These are phyloP conservation scores for Dothiorella sarmentorum DNA, from an alignment of 2,329 filamentous ascomycete genomes.

Conservation along the genomic window DNA sequence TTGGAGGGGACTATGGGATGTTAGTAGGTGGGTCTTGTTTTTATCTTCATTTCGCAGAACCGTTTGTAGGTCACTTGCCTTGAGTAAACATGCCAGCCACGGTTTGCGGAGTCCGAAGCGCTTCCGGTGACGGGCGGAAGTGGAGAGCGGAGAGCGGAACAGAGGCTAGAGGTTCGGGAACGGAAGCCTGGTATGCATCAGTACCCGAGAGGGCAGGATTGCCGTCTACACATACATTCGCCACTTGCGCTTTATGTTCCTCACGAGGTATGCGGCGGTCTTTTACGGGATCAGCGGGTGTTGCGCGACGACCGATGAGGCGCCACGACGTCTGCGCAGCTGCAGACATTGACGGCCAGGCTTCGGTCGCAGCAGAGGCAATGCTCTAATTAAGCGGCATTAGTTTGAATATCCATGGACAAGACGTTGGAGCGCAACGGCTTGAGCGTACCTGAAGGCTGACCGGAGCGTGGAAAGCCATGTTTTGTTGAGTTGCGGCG, in stretches of 20 bases:
- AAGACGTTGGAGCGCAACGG: conserved; percentile 24
- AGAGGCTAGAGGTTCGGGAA: conserved; percentile 2
- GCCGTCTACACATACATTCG: neutral
- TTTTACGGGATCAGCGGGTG: conserved; percentile 24
- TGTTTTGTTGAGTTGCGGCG: conserved; percentile 28
- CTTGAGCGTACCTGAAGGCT: conserved; percentile 45
- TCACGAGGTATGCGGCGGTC: neutral
- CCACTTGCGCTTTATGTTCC: neutral
- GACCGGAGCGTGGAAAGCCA: conserved; percentile 52
- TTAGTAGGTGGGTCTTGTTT: neutral
- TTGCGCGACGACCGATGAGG: conserved; percentile 25
- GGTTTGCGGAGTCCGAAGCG: neutral
- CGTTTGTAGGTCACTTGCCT: neutral
- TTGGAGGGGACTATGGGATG: neutral
- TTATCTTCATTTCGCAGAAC: neutral
- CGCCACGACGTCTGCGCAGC: conserved; percentile 36
- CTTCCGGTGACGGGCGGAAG: conserved; percentile 19
- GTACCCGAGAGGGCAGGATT: neutral
- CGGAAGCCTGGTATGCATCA: neutral
- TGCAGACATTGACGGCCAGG: conserved; percentile 41
- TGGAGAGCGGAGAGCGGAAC: conserved; percentile 20
- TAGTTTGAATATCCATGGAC: conserved; percentile 16
- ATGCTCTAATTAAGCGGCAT: conserved; percentile 42
- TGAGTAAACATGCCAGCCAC: conserved; percentile 12
- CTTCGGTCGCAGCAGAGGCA: conserved; percentile 35